A percentile compares a stretch with the other conserved stretches of the same genome.
Conservation (phyloP, 2,329 filamentous ascomycete genomes). For the Lasiodiplodia theobromae region DNA sequence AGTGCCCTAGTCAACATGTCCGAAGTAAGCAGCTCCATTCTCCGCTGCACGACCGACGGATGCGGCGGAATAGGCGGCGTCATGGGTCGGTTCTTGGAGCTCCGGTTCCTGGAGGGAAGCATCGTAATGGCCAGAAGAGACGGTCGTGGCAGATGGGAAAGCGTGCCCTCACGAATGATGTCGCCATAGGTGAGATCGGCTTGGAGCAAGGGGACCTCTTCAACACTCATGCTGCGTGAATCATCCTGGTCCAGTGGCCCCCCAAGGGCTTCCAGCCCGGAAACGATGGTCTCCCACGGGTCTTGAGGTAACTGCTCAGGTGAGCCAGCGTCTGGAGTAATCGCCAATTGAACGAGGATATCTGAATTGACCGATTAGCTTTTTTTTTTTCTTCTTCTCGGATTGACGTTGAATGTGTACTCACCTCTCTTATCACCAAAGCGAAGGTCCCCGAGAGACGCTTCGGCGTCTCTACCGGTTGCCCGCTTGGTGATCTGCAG, state of each 20-base stretch:
- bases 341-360: conserved; percentile 91
- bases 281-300: conserved; percentile 96
- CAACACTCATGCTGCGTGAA: conserved; percentile 81
- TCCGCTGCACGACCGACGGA: conserved; percentile 90
- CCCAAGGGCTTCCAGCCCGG: conserved; percentile 89
- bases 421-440: conserved; percentile 87
- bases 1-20: conserved; percentile 96
- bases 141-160: conserved; percentile 85
- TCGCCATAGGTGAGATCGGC: conserved; percentile 94
- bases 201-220: conserved; percentile 94
- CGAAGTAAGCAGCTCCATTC: conserved; percentile 96
- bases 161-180: conserved; percentile 84
- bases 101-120: conserved; percentile 69
- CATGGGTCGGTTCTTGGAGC: conserved; percentile 58
- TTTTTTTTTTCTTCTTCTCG: background rate
- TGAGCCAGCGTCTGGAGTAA: conserved; percentile 81
- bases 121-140: conserved; percentile 95
- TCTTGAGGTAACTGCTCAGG: conserved; percentile 90
- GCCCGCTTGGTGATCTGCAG: conserved; percentile 96
- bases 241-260: conserved; percentile 88
- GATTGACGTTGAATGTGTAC: conserved; percentile 29
- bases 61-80: conserved; percentile 90
- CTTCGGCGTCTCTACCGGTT: conserved; percentile 92
- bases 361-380: conserved; percentile 59
- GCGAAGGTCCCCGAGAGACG: conserved; percentile 85